These are phyloP conservation scores for Globisporangium spinosum DNA, from an alignment of 352 stramenopile genomes.

Conservation along the genomic window DNA sequence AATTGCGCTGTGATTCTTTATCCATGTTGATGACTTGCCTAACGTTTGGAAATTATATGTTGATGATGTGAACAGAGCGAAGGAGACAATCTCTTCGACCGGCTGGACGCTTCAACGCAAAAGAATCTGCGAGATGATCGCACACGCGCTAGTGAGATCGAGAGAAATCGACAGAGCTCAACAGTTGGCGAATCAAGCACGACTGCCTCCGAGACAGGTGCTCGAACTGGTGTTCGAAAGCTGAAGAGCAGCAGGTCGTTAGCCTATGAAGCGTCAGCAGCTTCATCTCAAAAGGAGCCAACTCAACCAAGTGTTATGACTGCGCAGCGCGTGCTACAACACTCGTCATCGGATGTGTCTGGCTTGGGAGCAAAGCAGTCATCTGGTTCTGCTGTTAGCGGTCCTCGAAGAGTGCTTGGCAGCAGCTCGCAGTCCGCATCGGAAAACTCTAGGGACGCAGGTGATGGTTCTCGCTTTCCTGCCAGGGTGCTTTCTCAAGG, in stretches of 20 bases:
- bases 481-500: constrained; percentile 40
- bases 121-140: constrained; percentile 50
- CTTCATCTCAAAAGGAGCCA: background rate
- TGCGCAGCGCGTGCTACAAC: constrained; percentile 25
- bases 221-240: constrained; percentile 10
- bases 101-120: constrained; percentile 67
- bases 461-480: constrained; percentile 8
- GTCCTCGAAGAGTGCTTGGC: constrained; percentile 28
- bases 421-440: constrained; percentile 3
- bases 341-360: constrained; percentile 5
- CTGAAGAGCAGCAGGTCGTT: constrained; percentile 17
- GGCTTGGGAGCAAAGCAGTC: background rate
- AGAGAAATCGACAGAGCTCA: constrained; percentile 5
- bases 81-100: constrained; percentile 46
- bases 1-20: background rate
- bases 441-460: constrained; percentile 3
- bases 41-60: background rate
- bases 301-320: background rate
- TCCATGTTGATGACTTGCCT: background rate
- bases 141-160: constrained; percentile 18
- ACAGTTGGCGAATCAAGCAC: background rate
- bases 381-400: constrained; percentile 7
- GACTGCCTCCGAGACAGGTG: background rate
- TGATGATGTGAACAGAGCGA: constrained; percentile 29
- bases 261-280: constrained; percentile 4